Evolutionary conservation across 768 basidiomycete genomes (phyloP).

Genomic region (Astraeus odoratus): DNA sequence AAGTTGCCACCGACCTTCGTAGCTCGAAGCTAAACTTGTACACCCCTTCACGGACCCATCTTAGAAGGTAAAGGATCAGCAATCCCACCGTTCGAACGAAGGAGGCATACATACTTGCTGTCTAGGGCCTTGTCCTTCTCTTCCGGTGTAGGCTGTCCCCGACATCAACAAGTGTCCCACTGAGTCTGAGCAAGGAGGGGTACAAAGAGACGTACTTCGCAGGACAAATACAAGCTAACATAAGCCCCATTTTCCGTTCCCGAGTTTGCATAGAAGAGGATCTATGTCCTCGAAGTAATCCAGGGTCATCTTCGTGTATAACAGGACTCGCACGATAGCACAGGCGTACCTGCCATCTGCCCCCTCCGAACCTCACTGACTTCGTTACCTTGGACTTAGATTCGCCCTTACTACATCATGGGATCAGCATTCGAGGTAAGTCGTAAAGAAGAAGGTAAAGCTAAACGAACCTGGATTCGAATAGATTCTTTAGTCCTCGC

Average conservation of each 20-base stretch:
- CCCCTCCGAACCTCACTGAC: conserved; percentile 70
- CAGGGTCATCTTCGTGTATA: not conserved
- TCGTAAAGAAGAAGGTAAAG: not conserved
- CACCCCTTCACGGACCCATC: conserved; percentile 82
- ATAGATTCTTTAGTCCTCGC: conserved; percentile 59
- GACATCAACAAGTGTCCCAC: conserved; percentile 4
- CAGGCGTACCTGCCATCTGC: conserved; percentile 57
- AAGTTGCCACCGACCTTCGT: conserved; percentile 42
- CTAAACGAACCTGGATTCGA: conserved; percentile 54
- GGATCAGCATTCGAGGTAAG: not conserved
- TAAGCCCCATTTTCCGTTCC: conserved; percentile 56
- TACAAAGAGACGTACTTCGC: conserved; percentile 50
- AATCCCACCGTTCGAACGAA: not conserved
- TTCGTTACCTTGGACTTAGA: conserved; percentile 72
- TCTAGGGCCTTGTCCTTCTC: conserved; percentile 64
- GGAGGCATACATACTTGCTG: conserved; percentile 40
- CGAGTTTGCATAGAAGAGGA: conserved; percentile 81
- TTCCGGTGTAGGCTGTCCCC: conserved; percentile 59
- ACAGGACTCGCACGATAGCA: conserved; percentile 6
- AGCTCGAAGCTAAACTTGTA: conserved; percentile 84
- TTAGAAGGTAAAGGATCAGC: conserved; percentile 21
- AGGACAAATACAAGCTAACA: conserved; percentile 74
- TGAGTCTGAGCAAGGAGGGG: not conserved
- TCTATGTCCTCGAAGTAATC: conserved; percentile 31
- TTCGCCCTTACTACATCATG: conserved; percentile 52